These are phyloP conservation scores for Danielozyma ontarioensis DNA, from an alignment of 805 yeast genomes.

Conservation along the genomic window DNA sequence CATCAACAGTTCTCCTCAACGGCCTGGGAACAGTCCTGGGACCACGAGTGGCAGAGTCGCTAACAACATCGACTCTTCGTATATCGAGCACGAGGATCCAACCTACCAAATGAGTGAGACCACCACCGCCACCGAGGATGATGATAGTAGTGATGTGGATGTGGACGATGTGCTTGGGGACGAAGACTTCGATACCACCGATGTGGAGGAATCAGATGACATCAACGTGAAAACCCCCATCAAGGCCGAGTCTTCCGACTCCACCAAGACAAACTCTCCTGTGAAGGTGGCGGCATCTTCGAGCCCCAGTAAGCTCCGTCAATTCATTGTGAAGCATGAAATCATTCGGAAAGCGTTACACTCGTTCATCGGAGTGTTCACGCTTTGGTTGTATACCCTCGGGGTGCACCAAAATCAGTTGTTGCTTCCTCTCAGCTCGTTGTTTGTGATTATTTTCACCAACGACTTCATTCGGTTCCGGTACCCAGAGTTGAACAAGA, in stretches of 20 bases:
- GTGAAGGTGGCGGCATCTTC: no score
- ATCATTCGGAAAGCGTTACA: constrained; percentile 85
- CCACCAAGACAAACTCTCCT: background rate
- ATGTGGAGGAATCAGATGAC: constrained; percentile 4
- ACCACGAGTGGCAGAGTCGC: no score
- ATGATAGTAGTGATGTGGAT: constrained; percentile 11
- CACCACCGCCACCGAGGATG: constrained; percentile 7
- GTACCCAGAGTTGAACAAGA: constrained; percentile 54
- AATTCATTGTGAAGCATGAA: constrained; percentile 72
- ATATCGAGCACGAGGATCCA: constrained; percentile 35
- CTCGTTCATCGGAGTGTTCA: constrained; percentile 80
- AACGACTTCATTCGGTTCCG: constrained; percentile 68
- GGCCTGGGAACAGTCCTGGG: no score
- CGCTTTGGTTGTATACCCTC: constrained; percentile 64
- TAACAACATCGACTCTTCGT: constrained; percentile 25
- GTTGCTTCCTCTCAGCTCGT: constrained; percentile 51
- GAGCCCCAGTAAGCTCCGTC: constrained; percentile 4
- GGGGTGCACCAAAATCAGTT: constrained; percentile 55
- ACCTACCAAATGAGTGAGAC: constrained; percentile 27
- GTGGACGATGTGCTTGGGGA: constrained; percentile 8
- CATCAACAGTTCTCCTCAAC: no score
- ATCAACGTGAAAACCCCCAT: background rate
- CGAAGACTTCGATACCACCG: constrained; percentile 2
- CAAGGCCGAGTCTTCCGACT: background rate
- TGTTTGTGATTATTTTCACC: constrained; percentile 51